These are phyloP conservation scores for Aaosphaeria pasadenensis DNA, from an alignment of 2,329 filamentous ascomycete species.

Conservation along the genomic window DNA sequence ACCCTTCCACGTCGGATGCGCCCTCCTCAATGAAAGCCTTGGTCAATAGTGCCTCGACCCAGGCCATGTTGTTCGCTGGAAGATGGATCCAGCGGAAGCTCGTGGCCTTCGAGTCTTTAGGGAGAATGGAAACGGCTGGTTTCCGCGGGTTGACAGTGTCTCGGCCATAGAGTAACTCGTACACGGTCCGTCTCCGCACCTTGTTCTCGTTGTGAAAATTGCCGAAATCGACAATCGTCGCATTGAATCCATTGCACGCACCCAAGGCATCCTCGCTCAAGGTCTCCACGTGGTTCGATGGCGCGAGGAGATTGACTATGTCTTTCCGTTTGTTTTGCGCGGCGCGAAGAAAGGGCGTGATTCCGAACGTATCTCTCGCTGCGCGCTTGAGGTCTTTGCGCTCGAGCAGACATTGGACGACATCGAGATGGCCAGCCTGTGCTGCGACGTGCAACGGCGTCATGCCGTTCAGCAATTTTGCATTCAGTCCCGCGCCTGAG, in stretches of 20 bases:
- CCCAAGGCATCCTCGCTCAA: constrained; percentile 32
- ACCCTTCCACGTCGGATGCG: constrained; percentile 60
- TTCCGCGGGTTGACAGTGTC: constrained; percentile 32
- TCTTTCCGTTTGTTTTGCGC: constrained; percentile 39
- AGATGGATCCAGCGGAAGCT: constrained; percentile 47
- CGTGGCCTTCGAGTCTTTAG: constrained; percentile 40
- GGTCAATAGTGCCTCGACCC: constrained; percentile 62
- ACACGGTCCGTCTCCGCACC: constrained; percentile 29
- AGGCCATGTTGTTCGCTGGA: constrained; percentile 53
- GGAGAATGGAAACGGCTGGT: constrained; percentile 34
- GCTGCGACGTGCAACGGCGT: constrained; percentile 39
- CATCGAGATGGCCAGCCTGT: constrained; percentile 29
- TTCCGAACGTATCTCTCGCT: constrained; percentile 43
- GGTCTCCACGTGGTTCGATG: constrained; percentile 38
- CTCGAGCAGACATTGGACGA: constrained; percentile 37
- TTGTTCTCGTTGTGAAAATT: constrained; percentile 35
- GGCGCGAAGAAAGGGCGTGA: constrained; percentile 42
- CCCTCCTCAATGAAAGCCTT: constrained; percentile 64
- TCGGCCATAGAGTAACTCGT: constrained; percentile 33
- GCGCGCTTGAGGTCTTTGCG: constrained; percentile 34
- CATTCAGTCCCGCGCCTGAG: constrained; percentile 33
- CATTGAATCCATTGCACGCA: constrained; percentile 37
- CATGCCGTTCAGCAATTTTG: constrained; percentile 29
- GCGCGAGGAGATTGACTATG: constrained; percentile 42
- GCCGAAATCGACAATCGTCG: constrained; percentile 39